Conservation (phyloP, 2,329 filamentous ascomycete species). For the Leptographium wingfieldii region DNA sequence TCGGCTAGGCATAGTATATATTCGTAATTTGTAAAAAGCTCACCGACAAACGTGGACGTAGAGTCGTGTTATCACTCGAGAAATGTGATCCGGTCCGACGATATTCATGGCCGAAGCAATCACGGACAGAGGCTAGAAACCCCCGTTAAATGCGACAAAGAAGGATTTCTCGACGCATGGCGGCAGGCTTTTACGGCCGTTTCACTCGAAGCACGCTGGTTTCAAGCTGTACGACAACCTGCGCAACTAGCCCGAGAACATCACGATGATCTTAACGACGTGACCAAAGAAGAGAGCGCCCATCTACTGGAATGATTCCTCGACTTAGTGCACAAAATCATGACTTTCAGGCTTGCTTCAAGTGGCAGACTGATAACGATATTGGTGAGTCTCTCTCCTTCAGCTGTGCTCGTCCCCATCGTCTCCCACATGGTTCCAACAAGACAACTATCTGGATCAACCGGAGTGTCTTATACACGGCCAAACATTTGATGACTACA, state of each 20-base stretch:
- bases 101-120: too few relatives aligned
- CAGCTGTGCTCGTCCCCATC: background rate
- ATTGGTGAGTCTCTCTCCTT: conserved; percentile 3
- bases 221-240: conserved; percentile 21
- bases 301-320: conserved; percentile 9
- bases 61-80: too few relatives aligned
- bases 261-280: conserved; percentile 12
- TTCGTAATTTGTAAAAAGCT: too few relatives aligned
- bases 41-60: too few relatives aligned
- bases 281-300: conserved; percentile 21
- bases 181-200: too few relatives aligned
- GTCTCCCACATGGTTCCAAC: background rate
- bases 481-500: conserved; percentile 16
- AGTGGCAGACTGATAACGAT: conserved; percentile 18
- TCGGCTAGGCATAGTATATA: too few relatives aligned
- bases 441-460: conserved; percentile 18
- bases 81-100: too few relatives aligned
- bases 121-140: too few relatives aligned
- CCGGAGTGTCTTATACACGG: conserved; percentile 19
- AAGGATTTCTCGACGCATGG: too few relatives aligned
- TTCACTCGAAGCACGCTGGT: conserved; percentile 18
- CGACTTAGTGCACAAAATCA: conserved; percentile 18
- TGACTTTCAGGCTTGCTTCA: conserved; percentile 20
- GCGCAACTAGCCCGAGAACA: conserved; percentile 18
- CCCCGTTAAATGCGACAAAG: too few relatives aligned